A percentile compares a stretch with the other conserved stretches of the same genome.
Evolutionary conservation across 2,329 filamentous ascomycete genomes (phyloP).

Genomic region (Trichoderma hamatum): DNA sequence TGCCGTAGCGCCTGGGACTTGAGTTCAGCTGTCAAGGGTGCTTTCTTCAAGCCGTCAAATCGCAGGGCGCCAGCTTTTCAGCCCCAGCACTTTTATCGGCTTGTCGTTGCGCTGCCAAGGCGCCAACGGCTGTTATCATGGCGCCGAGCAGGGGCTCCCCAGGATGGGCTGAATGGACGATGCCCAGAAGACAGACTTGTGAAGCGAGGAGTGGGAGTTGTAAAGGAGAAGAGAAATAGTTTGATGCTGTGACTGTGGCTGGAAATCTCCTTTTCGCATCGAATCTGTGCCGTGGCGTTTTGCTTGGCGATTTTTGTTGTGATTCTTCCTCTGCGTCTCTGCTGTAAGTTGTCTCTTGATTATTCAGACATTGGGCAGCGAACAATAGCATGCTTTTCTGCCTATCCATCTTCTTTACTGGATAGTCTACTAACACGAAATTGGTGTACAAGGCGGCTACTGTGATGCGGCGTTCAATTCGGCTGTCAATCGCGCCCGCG

Average conservation of each 20-base stretch:
- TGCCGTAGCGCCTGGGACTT: conserved; percentile 12
- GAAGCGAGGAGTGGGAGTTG: not conserved
- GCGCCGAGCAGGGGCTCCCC: conserved; percentile 21
- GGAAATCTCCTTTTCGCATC: not conserved
- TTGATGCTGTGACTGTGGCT: not conserved
- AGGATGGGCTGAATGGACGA: conserved; percentile 12
- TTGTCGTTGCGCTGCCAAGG: conserved; percentile 16
- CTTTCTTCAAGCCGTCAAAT: conserved; percentile 22
- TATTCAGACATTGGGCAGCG: not conserved
- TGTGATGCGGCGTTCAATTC: conserved; percentile 18
- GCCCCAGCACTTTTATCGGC: conserved; percentile 5
- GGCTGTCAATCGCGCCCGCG: conserved; percentile 6
- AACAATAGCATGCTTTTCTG: not conserved
- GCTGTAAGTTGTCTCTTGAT: not conserved
- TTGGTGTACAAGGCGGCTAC: not conserved
- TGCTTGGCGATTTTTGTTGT: not conserved
- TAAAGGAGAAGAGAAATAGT: not conserved
- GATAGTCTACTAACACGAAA: not conserved
- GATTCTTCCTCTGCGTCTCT: not conserved
- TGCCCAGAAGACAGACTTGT: not conserved
- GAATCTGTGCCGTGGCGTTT: not conserved
- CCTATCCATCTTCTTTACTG: not conserved
- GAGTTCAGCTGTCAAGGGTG: conserved; percentile 27
- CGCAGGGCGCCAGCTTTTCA: not conserved
- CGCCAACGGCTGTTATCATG: conserved; percentile 13